Base-by-base conservation (phyloP, 495 filamentous ascomycete species). In the Penicillium cinerascens region DNA sequence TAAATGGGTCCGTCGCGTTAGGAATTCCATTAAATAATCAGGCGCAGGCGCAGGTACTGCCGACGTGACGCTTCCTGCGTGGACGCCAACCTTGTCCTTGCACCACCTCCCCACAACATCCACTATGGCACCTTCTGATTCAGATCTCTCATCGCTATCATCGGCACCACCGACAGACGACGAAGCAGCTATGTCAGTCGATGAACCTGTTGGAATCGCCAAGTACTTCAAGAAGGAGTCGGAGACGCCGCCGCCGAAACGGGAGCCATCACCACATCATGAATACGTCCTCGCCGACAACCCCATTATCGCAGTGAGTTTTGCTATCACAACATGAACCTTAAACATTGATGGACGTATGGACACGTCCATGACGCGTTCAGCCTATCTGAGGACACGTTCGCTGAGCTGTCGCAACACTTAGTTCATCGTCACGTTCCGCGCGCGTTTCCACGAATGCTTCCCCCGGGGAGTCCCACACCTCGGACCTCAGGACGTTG, bases 401-500 rank as follows among this genome's bases (percentile, higher is more conserved):
- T 71, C 62, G 57, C 72, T 73, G 54, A 72, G 58, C 55, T 52
- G 55, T 71, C 64, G 59, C 61, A 74, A 66, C 61, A 49, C 45
- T 37, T 70, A 97, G 92, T 95, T 98, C 70, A 89, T 98, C 69
- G 89, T 96, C 58, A 96, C 91, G 89, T 98, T 96, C 70, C 87
- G 92, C 66, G 84, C 89, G 70, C 88, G 93, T 62, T 97, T 97
- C 67, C 84, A 79, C 67, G 90, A 95, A 38, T 86, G 82, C 51
- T 91, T 98, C 55, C 87, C 91, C 27, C 89, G 90, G 65, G 91
- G 88, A 36, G 73, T 95, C 7, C 77, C 87, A 48, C 88, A 97
- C 64, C 87, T 92, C 51, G 93, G 93, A 20, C 92, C 92, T 20
- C 93, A 98, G 70, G 93, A 98, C 72, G 81, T 98, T 46, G 93